A percentile compares a stretch with the other conserved stretches of the same genome.
phyloP scores from a whole-genome alignment of 371 early-diverging fungal genomes.

The Mortierella sp. region DNA sequence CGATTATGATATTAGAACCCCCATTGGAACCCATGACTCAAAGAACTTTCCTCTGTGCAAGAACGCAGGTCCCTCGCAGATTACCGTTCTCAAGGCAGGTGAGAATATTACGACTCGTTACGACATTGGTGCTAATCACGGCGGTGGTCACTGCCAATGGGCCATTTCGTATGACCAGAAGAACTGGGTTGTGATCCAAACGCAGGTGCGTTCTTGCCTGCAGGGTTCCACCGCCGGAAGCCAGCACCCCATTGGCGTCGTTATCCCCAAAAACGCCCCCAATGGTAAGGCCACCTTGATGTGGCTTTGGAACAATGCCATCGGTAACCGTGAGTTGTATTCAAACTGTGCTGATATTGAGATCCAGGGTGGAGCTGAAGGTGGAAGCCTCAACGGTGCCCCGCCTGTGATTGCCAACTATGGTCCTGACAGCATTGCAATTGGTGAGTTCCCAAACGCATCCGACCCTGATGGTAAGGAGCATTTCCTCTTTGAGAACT shows the following conservation, averaged over 20 bases:
- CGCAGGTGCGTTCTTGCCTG: no score
- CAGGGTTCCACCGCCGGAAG: no score
- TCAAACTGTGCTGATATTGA: conserved; percentile 76
- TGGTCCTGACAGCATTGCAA: conserved; percentile 9
- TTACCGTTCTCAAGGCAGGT: conserved; percentile 14
- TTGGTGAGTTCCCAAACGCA: conserved; percentile 25
- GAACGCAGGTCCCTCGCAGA: conserved; percentile 8
- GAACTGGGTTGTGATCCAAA: conserved; percentile 63
- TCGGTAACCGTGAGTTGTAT: conserved; percentile 76
- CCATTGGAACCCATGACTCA: conserved; percentile 14
- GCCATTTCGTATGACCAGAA: conserved; percentile 68
- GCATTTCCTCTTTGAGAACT: conserved; percentile 25
- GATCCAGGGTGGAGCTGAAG: conserved; percentile 54
- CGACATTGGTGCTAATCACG: conserved; percentile 49
- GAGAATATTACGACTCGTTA: conserved; percentile 26
- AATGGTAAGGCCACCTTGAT: conserved; percentile 58
- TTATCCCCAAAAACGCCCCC: conserved; percentile 65
- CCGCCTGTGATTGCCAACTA: conserved; percentile 37
- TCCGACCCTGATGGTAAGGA: conserved; percentile 10
- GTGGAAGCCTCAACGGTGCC: conserved; percentile 22
- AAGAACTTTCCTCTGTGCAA: conserved; percentile 9
- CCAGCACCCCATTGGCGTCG: no score
- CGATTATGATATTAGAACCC: conserved; percentile 46
- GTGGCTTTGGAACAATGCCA: conserved; percentile 80
- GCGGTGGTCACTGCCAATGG: conserved; percentile 76